Evolutionary conservation across 2,329 filamentous ascomycete species (phyloP).

Genomic region (Leptographium flavum): DNA sequence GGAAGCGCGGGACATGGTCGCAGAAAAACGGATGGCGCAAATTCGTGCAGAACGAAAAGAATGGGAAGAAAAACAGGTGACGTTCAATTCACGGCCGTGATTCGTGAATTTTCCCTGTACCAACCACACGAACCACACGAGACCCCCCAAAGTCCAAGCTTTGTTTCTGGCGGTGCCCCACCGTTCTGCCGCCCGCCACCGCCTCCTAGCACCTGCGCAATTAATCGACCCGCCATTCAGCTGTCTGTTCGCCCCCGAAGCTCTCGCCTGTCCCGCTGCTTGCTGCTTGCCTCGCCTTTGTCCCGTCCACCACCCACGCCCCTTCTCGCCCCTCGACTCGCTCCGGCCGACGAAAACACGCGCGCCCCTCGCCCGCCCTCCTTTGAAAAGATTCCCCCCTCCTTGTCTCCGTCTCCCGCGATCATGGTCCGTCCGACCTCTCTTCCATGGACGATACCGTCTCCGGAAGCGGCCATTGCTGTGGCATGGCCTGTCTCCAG

Average conservation of each 20-base stretch:
- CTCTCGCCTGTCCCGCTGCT: neutral
- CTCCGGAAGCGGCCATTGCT: too few species aligned
- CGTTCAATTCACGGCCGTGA: neutral
- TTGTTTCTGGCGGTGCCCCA: neutral
- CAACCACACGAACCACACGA: neutral
- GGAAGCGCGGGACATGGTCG: slow-evolving; percentile 71
- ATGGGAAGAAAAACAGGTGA: neutral
- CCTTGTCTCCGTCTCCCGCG: neutral
- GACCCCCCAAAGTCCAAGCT: neutral
- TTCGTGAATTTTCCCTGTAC: neutral
- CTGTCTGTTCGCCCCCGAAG: neutral
- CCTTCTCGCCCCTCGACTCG: neutral
- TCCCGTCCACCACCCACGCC: neutral
- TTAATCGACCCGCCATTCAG: slow-evolving; percentile 4
- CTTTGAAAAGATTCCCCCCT: neutral
- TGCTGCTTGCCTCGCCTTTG: neutral
- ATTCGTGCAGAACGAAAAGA: neutral
- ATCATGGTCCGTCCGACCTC: neutral
- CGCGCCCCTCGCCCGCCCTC: too few species aligned
- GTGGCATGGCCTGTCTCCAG: too few species aligned
- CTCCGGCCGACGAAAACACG: too few species aligned
- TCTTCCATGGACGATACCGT: neutral
- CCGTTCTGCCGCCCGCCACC: slow-evolving; percentile 7
- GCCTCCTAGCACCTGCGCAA: slow-evolving; percentile 6
- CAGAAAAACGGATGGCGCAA: neutral